Evolutionary conservation across 371 early-diverging fungal genomes (phyloP), one percentile per base, ranked within the genome.

Genomic region (Mortierella sp.): DNA sequence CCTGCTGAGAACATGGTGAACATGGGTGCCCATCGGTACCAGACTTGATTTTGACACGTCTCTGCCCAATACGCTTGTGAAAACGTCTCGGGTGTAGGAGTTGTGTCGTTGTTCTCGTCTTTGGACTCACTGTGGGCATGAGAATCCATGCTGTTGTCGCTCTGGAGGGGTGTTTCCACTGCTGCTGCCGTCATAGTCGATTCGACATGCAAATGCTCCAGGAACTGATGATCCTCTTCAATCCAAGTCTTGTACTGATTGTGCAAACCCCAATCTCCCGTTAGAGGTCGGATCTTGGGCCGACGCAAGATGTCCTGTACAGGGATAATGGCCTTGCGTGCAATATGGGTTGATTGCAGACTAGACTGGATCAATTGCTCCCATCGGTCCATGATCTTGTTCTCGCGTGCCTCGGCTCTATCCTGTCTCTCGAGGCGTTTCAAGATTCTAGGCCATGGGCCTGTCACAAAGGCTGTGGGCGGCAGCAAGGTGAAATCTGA

Each of bases 1-100:
- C 82, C 82, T 2, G 79, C 67, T 0, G 72, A 78, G 59, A 82
- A 82, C 82, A 82, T 82, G 48, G 82, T 82, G 44, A 72, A 73
- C 63, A 78, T 60, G 25, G 82, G 82, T 19, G 79, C 53, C 82
- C 82, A 82, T 9, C 22, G 16, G 61, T 82, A 82, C 52, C 56
- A 66, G 43, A 82, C 62, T 13, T 69, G 66, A 48, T 82, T 82
- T 49, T 82, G 82, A n/a, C 65, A 64, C 31, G 78, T 67, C 49
- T 54, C 61, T 13, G 73, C 60, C 72, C 71, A 82, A 50, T 58
- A 80, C 1, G 72, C 49, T 8, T 46, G 45, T 1, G 29, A 34
- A 28, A 72, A 66, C 60, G 63, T 57, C 9, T 56, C 54, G 7
- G 25, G 13, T 1, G 66, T 72, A 1, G 67, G 72, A 12, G 54